Conservation (phyloP, 1,284 basidiomycete species). For the Boletus mariae region DNA sequence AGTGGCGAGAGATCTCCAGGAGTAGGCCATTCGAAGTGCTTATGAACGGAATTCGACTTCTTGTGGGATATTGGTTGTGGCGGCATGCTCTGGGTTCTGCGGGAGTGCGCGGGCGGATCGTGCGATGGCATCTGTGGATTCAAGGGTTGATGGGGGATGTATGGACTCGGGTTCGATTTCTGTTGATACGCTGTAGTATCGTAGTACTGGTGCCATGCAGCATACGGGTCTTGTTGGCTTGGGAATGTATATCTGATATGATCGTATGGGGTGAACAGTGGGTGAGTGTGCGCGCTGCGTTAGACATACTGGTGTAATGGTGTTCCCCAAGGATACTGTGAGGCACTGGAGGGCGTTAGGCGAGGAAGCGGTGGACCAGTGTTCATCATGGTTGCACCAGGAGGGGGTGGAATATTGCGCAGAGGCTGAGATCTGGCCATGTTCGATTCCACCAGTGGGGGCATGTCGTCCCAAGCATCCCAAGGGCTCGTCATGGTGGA, state of each 20-base stretch:
- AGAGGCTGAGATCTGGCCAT: background rate
- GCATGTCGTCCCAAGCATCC: conserved; percentile 26
- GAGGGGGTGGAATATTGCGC: conserved; percentile 27
- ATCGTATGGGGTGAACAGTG: conserved; percentile 4
- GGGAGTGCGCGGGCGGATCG: conserved; percentile 11
- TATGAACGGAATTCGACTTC: conserved; percentile 5
- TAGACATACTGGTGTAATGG: conserved; percentile 17
- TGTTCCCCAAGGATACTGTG: conserved; percentile 17
- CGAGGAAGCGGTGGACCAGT: conserved; percentile 11
- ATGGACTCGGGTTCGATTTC: conserved; percentile 28
- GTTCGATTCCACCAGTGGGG: conserved; percentile 24
- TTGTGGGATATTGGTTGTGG: conserved; percentile 1
- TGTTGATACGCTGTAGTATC: conserved; percentile 12
- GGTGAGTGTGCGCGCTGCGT: background rate
- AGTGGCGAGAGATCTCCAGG: conserved; percentile 29
- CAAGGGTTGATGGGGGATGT: conserved; percentile 24
- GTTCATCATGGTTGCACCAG: conserved; percentile 15
- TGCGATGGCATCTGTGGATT: conserved; percentile 9
- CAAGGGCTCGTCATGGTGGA: conserved; percentile 19
- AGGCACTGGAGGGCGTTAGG: background rate
- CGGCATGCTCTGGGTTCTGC: conserved; percentile 4
- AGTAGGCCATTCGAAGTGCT: conserved; percentile 21
- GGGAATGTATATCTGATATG: conserved; percentile 8
- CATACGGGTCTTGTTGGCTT: conserved; percentile 15
- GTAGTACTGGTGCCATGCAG: conserved; percentile 5